Evolutionary conservation across 495 filamentous ascomycete genomes (phyloP).

Genomic region (Lasiosphaeria miniovina): DNA sequence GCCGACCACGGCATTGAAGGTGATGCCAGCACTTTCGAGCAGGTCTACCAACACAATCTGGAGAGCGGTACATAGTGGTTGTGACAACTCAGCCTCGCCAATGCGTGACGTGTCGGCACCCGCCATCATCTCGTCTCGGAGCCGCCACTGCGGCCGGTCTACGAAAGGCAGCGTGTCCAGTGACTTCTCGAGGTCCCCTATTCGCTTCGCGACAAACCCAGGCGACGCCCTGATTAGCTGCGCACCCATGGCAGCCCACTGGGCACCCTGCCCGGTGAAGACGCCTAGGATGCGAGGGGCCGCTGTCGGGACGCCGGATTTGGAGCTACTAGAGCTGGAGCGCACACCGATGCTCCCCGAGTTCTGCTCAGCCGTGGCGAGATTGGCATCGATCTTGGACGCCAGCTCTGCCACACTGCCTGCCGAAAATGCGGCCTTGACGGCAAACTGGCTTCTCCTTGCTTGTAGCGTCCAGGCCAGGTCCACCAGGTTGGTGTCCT

Average conservation of each 20-base stretch:
- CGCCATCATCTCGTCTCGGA: constrained; percentile 20
- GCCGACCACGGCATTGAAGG: constrained; percentile 23
- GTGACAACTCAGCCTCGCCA: constrained; percentile 13
- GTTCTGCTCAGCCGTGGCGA: constrained; percentile 1
- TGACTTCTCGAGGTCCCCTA: constrained; percentile 5
- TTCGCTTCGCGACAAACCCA: neutral
- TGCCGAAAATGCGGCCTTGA: constrained; percentile 33
- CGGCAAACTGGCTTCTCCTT: constrained; percentile 31
- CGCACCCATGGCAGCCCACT: constrained; percentile 30
- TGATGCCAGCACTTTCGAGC: constrained; percentile 19
- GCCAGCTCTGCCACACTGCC: constrained; percentile 9
- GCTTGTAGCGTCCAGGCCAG: constrained; percentile 33
- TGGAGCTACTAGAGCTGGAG: neutral
- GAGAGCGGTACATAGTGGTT: constrained; percentile 22
- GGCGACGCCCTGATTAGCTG: constrained; percentile 11
- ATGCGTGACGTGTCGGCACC: neutral
- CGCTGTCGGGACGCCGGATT: neutral
- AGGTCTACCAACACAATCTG: constrained; percentile 25
- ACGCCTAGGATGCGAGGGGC: neutral
- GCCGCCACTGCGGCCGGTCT: constrained; percentile 16
- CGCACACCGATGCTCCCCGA: neutral
- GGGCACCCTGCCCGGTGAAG: constrained; percentile 27
- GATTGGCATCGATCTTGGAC: neutral
- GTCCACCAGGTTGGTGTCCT: constrained; percentile 34
- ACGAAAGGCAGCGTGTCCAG: neutral